Base-by-base conservation (phyloP, 1,139 yeast species). In the Pichia sp. region DNA sequence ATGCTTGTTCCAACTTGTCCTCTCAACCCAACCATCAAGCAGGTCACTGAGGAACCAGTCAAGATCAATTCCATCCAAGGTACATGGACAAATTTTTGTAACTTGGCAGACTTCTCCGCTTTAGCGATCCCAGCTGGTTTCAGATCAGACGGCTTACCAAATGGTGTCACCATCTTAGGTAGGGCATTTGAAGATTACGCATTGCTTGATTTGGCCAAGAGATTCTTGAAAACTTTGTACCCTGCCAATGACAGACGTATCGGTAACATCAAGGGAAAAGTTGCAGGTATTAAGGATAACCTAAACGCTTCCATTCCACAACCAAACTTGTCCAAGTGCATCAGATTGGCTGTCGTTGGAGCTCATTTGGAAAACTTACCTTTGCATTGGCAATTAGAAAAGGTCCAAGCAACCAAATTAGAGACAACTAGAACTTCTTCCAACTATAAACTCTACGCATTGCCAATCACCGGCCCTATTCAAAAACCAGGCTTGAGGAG, bases 21-120 rank as follows among this genome's bases (percentile, higher is more conserved):
- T 8, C 76, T 92, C 64, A 90, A 87, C 65, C 98, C 98, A 50
- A 80, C 91, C 6, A 81, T 91, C 54, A 83, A 76, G 48, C 83
- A 86, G 55, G 80, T 93, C 42, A 80, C 75, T 55, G 73, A 75
- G 3, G 97, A 92, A 67, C 98, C 98, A n/a, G 75, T 93, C 42
- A 71, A 76, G 52, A 80, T 88, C 64, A 93, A 93, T 74, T 88
- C 97, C 8, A 77, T 76, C 63, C 99, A 93, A 73, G 99, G 99
- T 40, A 90, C 97, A 27, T 93, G 95, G 83, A 93, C 98, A 41
- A 93, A 93, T 73, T 93, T 93, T 71, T 97, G 89, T 64, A 93
- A 93, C 69, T 79, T 92, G 69, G 96, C 97, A 9, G 98, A 93
- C 67, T 74, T 92, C 76, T 85, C 95, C 40, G 98, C 96, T 1